phyloP scores from a whole-genome alignment of 2,329 filamentous ascomycete genomes.

The Ascochyta fabae region DNA sequence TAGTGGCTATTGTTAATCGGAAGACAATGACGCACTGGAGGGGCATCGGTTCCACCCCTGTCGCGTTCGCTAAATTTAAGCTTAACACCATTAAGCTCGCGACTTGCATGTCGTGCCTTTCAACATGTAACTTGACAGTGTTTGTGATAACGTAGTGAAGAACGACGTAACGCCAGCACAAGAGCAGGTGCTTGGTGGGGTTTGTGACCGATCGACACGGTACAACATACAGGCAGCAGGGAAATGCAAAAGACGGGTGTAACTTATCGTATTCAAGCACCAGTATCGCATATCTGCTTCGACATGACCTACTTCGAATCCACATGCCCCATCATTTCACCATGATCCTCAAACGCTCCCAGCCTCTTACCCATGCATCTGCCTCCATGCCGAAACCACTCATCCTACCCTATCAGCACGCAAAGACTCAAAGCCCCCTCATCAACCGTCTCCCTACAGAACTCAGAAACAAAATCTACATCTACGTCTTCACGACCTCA shows the following conservation, averaged over 20 bases:
- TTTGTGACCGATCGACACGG: background rate
- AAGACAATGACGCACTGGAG: conserved; percentile 23
- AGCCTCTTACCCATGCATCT: background rate
- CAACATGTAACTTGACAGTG: no score
- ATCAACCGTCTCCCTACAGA: conserved; percentile 13
- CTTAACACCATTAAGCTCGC: conserved; percentile 12
- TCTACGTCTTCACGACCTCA: conserved; percentile 5
- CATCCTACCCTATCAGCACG: background rate
- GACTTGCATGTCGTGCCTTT: background rate
- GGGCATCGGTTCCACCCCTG: conserved; percentile 8
- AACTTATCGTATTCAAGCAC: background rate
- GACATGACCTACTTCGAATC: background rate
- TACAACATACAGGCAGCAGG: background rate
- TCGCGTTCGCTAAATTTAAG: conserved; percentile 7
- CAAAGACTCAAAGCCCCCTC: conserved; percentile 8
- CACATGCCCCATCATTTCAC: background rate
- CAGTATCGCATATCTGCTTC: background rate
- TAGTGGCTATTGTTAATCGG: conserved; percentile 8
- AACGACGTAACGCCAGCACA: no score
- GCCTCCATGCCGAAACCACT: no score
- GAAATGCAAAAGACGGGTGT: conserved; percentile 1
- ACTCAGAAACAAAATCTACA: conserved; percentile 18
- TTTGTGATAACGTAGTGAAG: no score
- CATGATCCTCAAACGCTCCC: background rate
- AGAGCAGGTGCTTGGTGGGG: no score